Conservation (phyloP, 805 yeast genomes). For the Teunomyces lycoperdinae region DNA sequence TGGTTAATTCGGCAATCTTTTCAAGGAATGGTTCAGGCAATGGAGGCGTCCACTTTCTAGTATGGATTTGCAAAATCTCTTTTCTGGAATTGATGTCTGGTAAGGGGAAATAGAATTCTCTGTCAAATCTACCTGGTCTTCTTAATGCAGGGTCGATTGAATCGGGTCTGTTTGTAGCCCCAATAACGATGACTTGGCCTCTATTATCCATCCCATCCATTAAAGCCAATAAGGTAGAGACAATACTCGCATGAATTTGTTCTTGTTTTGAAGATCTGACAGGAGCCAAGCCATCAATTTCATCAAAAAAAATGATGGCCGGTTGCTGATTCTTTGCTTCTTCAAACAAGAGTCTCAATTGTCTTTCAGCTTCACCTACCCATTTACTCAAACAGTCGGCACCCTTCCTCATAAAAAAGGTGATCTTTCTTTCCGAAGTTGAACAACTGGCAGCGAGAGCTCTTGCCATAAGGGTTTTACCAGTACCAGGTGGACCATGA, state of each 20-base stretch:
- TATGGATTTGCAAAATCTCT: constrained; percentile 80
- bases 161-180: constrained; percentile 97
- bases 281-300: constrained; percentile 97
- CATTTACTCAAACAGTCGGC: constrained; percentile 96
- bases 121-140: constrained; percentile 95
- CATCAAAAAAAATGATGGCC: constrained; percentile 93
- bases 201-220: constrained; percentile 99
- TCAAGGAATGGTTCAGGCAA: constrained; percentile 54
- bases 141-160: constrained; percentile 97
- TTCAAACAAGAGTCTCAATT: constrained; percentile 83
- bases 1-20: constrained; percentile 74
- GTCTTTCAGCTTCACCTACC: constrained; percentile 99
- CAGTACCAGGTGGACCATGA: constrained; percentile 99
- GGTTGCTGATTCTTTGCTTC: constrained; percentile 97
- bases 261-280: constrained; percentile 97
- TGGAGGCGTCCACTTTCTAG: constrained; percentile 84
- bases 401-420: constrained; percentile 97
- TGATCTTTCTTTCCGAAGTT: constrained; percentile 76
- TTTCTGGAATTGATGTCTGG: constrained; percentile 80
- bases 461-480: constrained; percentile 96
- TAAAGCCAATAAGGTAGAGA: constrained; percentile 86
- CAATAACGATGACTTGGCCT: constrained; percentile 97
- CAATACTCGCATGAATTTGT: constrained; percentile 96
- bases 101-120: constrained; percentile 93
- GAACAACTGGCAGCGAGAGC: constrained; percentile 96